These are phyloP conservation scores for Cercospora sp. DNA, from an alignment of 2,329 filamentous ascomycete species.

Conservation along the genomic window DNA sequence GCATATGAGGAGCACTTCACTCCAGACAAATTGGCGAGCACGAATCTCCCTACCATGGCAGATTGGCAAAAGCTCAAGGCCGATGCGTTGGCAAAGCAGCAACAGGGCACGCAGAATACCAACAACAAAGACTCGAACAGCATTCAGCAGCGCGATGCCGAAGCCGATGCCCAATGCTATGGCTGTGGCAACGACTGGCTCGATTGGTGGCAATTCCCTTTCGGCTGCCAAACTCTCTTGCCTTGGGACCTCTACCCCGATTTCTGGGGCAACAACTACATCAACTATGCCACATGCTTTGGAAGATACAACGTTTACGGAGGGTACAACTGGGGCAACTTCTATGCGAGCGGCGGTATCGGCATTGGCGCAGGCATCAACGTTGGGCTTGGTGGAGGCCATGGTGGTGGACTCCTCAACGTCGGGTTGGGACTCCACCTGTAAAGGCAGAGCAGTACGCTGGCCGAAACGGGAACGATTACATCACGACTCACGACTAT, in stretches of 20 bases:
- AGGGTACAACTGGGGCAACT: not conserved
- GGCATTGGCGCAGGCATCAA: not conserved
- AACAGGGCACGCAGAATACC: not conserved
- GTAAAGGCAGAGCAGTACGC: not conserved
- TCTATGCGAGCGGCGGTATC: not conserved
- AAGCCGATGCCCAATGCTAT: not conserved
- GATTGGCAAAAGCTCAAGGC: not conserved
- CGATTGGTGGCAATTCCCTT: not conserved
- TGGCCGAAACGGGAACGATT: not conserved
- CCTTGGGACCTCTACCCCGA: too few relatives aligned
- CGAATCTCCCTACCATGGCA: not conserved
- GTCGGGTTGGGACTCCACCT: not conserved
- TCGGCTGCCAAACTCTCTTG: too few relatives aligned
- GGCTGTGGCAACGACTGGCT: not conserved
- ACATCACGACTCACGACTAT: not conserved
- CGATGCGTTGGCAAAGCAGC: not conserved
- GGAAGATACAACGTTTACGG: too few relatives aligned
- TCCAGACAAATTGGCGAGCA: not conserved
- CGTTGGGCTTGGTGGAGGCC: not conserved
- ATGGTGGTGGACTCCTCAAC: not conserved
- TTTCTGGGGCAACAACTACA: too few relatives aligned
- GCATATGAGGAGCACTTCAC: not conserved
- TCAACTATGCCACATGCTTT: not conserved
- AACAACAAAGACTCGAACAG: not conserved
- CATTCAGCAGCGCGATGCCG: not conserved